phyloP scores from a whole-genome alignment of 1,284 basidiomycete genomes.

The Cutaneotrichosporon mucoides region DNA sequence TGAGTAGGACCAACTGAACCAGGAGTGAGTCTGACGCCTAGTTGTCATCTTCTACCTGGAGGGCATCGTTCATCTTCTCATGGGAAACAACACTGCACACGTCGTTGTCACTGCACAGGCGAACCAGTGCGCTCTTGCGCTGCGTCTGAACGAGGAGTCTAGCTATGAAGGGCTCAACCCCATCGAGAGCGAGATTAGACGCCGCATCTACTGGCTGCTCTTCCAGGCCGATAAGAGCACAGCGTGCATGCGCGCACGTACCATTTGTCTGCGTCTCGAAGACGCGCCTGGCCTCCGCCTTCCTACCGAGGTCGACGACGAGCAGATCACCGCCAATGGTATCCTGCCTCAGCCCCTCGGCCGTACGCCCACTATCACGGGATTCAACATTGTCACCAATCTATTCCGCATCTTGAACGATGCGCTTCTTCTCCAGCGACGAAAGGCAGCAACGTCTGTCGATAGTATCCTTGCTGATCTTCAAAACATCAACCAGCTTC shows the following conservation, averaged over 20 bases:
- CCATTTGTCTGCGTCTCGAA: slow-evolving; percentile 34
- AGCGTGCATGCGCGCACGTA: slow-evolving; percentile 36
- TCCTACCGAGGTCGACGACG: slow-evolving; percentile 46
- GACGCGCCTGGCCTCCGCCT: slow-evolving; percentile 32
- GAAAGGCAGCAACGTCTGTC: slow-evolving; percentile 29
- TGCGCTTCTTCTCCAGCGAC: slow-evolving; percentile 33
- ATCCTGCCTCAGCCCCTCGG: slow-evolving; percentile 38
- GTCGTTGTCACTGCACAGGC: slow-evolving; percentile 36
- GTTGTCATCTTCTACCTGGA: slow-evolving; percentile 26
- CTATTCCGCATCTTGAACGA: slow-evolving; percentile 43
- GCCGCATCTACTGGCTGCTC: slow-evolving; percentile 41
- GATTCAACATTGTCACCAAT: slow-evolving; percentile 43
- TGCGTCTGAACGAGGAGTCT: slow-evolving; percentile 41
- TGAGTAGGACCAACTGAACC: neutral
- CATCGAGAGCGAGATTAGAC: slow-evolving; percentile 37
- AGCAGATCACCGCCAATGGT: slow-evolving; percentile 40
- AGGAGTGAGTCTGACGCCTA: neutral
- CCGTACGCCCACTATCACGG: slow-evolving; percentile 36
- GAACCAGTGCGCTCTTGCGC: slow-evolving; percentile 37
- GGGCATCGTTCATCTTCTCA: slow-evolving; percentile 39
- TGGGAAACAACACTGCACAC: slow-evolving; percentile 44
- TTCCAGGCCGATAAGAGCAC: slow-evolving; percentile 47
- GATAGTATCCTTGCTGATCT: slow-evolving; percentile 38
- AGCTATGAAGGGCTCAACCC: slow-evolving; percentile 38
- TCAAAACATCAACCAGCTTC: slow-evolving; percentile 30